These are phyloP conservation scores for Tranzscheliella williamsii DNA, from an alignment of 1,284 basidiomycete species.

Conservation along the genomic window DNA sequence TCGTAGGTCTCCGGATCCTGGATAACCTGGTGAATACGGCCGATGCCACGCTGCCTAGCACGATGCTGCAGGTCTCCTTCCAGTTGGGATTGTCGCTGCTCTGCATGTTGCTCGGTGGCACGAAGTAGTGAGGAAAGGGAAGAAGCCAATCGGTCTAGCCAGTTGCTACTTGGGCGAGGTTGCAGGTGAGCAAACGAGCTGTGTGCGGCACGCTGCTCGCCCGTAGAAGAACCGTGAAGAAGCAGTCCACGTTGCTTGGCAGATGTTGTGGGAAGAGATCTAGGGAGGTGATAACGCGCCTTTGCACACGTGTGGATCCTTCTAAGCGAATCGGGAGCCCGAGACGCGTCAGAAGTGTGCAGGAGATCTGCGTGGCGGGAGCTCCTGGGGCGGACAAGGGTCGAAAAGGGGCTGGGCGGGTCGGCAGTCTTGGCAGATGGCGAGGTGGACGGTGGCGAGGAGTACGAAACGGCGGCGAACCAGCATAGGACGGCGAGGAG, in stretches of 20 bases:
- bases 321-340: no score
- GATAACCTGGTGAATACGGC: constrained; percentile 43
- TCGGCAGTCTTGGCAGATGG: no score
- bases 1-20: constrained; percentile 38
- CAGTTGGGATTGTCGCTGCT: neutral
- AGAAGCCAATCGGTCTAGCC: constrained; percentile 23
- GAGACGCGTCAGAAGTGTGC: no score
- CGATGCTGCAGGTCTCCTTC: neutral
- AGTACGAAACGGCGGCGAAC: constrained; percentile 28
- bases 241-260: no score
- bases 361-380: no score
- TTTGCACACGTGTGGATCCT: no score
- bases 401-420: no score
- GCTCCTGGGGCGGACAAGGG: no score
- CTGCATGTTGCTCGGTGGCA: constrained; percentile 15
- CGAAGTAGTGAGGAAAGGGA: constrained; percentile 17
- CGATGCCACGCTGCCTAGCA: constrained; percentile 9
- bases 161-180: constrained; percentile 10
- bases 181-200: constrained; percentile 26
- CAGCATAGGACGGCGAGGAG: constrained; percentile 27
- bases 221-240: no score
- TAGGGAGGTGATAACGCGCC: no score
- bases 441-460: constrained; percentile 4
- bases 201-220: neutral
- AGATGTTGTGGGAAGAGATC: no score